phyloP scores from a whole-genome alignment of 805 yeast species.

The Saturnispora dispora region DNA sequence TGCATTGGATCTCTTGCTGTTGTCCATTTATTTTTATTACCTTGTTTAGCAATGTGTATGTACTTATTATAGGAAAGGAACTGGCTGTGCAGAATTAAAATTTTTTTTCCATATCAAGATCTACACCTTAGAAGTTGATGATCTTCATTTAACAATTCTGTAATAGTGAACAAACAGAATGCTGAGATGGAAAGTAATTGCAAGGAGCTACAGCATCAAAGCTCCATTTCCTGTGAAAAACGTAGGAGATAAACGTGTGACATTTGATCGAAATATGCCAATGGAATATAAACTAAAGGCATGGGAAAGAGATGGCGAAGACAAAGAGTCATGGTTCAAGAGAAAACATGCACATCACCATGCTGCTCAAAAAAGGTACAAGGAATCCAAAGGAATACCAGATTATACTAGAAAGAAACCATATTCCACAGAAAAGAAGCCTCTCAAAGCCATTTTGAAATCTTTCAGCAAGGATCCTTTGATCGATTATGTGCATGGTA shows the following conservation, averaged over 20 bases:
- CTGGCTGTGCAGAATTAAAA: not conserved
- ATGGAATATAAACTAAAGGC: constrained; percentile 37
- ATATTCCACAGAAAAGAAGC: constrained; percentile 1
- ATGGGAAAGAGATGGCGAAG: constrained; percentile 56
- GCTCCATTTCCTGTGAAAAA: constrained; percentile 22
- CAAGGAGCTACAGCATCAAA: constrained; percentile 4
- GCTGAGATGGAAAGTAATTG: not conserved
- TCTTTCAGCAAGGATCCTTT: constrained; percentile 33
- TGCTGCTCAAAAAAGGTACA: constrained; percentile 33
- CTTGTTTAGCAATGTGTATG: not conserved
- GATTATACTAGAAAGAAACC: constrained; percentile 7
- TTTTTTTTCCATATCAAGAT: not conserved
- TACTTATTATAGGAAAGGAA: not conserved
- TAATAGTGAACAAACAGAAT: not conserved
- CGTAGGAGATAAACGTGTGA: constrained; percentile 7
- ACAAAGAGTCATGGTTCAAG: constrained; percentile 54
- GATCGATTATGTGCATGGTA: constrained; percentile 67
- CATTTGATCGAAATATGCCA: constrained; percentile 40
- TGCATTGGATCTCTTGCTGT: not conserved
- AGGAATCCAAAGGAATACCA: constrained; percentile 14
- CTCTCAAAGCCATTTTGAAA: constrained; percentile 13
- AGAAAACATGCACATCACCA: constrained; percentile 60
- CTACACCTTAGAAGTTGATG: not conserved
- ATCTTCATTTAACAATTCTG: not conserved
- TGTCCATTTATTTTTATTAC: not conserved